Base-by-base conservation (phyloP, 2,329 filamentous ascomycete species). In the Neopestalotiopsis rosae region DNA sequence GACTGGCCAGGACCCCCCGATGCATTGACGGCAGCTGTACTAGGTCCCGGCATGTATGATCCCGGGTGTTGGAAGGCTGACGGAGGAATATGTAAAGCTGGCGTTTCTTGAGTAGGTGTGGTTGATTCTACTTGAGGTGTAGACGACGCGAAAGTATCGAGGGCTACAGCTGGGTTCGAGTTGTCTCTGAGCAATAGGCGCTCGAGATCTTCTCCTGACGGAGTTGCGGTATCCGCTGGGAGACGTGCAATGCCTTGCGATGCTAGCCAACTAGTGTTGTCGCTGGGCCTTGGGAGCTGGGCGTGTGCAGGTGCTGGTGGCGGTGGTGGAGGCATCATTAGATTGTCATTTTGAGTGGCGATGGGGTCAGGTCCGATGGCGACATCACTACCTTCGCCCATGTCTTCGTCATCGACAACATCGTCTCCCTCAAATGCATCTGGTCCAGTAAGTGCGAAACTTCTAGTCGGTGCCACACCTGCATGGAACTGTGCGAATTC, bases 401-500 rank as follows among this genome's bases (percentile, higher is more conserved):
- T 79, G 61, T 79, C 77, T 61, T 79, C 78, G 45, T 79, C 78
- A 38, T 79, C 78, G 14, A 75, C 72, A 32, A 71, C 76, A 61
- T 77, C 76, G 28, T 57, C 73, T 2, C 78, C 77, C 28, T 79
- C 77, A 20, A 77, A 75, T 4, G 70, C 74, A 59, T 78, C 78
- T 17, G 73, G 68, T 34, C 78, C 74, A 9, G 70, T 67, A 2
- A 68, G 32, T 7, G 68, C 66, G 5, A 38, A 67, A 58, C 69
- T 49, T 63, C 58, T 71, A 71, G 38, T 71, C 71, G 71, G 62
- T 69, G 68, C 28, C 61, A 30, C 20, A 13, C 59, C 69, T 9
- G 69, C 52, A 17, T 68, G 75, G 56, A 74, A 76, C 59, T 82
- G 80, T 56, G 84, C 81, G 67, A 88, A 89, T 42, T 82, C 80